Evolutionary conservation across 352 stramenopile species (phyloP).

Genomic region (Pythium rishiriense): DNA sequence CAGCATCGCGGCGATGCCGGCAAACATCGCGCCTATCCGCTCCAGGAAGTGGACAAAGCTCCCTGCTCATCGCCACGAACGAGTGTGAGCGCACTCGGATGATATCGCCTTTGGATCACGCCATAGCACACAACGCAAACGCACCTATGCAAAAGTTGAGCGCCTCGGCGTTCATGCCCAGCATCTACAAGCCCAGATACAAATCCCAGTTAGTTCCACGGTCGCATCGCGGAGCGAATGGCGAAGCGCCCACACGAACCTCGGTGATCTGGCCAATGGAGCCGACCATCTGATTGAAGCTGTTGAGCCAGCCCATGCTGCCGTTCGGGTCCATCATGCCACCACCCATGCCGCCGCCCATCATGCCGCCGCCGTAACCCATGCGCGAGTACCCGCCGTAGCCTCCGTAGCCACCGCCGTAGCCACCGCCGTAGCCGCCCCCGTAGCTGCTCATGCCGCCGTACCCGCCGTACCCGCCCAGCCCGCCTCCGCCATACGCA

Average conservation of each 20-base stretch:
- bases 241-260: slow-evolving; percentile 21
- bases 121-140: not conserved
- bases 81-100: too few species aligned
- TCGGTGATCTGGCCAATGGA: slow-evolving; percentile 46
- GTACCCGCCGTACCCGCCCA: slow-evolving; percentile 6
- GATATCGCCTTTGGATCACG: not conserved
- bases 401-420: slow-evolving; percentile 20
- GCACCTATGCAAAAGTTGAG: slow-evolving; percentile 40
- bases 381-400: slow-evolving; percentile 19
- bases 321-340: slow-evolving; percentile 41
- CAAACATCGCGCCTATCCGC: slow-evolving; percentile 76
- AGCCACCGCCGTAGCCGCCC: slow-evolving; percentile 22
- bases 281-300: slow-evolving; percentile 38
- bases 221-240: not conserved
- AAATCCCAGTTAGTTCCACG: not conserved
- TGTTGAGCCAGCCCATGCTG: slow-evolving; percentile 36
- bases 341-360: slow-evolving; percentile 22
- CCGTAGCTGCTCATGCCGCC: slow-evolving; percentile 19
- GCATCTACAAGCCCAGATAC: slow-evolving; percentile 23
- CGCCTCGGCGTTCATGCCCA: slow-evolving; percentile 44
- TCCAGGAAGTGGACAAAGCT: slow-evolving; percentile 87
- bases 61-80: slow-evolving; percentile 22
- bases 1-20: slow-evolving; percentile 66
- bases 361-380: slow-evolving; percentile 30
- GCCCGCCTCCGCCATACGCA: slow-evolving; percentile 6